phyloP scores from a whole-genome alignment of 371 early-diverging fungal genomes.

The Actinomucor elegans region DNA sequence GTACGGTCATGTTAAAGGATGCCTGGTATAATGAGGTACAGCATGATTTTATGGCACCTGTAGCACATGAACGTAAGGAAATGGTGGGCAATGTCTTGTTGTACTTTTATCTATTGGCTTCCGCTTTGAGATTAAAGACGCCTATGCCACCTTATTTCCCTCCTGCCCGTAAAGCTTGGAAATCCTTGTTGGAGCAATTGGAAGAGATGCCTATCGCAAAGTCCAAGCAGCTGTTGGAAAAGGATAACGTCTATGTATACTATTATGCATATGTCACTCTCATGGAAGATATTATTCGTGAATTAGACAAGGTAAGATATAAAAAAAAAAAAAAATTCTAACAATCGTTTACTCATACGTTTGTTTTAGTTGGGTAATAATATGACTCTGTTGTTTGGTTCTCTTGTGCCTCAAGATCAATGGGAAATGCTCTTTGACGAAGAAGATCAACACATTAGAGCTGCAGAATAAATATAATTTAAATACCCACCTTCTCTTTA shows the following conservation, averaged over 20 bases:
- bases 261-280: slow-evolving; percentile 81
- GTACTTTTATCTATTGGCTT: slow-evolving; percentile 79
- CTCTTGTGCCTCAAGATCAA: slow-evolving; percentile 42
- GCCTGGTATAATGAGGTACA: slow-evolving; percentile 58
- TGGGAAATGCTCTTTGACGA: slow-evolving; percentile 46
- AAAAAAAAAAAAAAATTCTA: neutral
- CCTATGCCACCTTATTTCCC: slow-evolving; percentile 85
- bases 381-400: slow-evolving; percentile 46
- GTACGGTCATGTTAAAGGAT: slow-evolving; percentile 64
- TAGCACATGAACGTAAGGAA: slow-evolving; percentile 58
- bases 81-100: slow-evolving; percentile 75
- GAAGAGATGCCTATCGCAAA: slow-evolving; percentile 51
- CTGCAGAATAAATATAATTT: too few species aligned
- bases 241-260: slow-evolving; percentile 67
- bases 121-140: slow-evolving; percentile 76
- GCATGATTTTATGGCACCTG: slow-evolving; percentile 56
- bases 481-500: neutral
- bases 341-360: neutral
- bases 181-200: slow-evolving; percentile 44
- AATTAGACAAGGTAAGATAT: slow-evolving; percentile 61
- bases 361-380: slow-evolving; percentile 33
- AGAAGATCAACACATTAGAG: slow-evolving; percentile 13
- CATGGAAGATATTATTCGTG: slow-evolving; percentile 80
- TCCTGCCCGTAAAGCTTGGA: slow-evolving; percentile 57
- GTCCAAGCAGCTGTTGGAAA: slow-evolving; percentile 45